Percentiles rank a stretch among this genome's conserved stretches.
These are phyloP conservation scores for Urochloa ruziziensis DNA, from an alignment of 176 grass and related monocot species.

Conservation along the genomic window DNA sequence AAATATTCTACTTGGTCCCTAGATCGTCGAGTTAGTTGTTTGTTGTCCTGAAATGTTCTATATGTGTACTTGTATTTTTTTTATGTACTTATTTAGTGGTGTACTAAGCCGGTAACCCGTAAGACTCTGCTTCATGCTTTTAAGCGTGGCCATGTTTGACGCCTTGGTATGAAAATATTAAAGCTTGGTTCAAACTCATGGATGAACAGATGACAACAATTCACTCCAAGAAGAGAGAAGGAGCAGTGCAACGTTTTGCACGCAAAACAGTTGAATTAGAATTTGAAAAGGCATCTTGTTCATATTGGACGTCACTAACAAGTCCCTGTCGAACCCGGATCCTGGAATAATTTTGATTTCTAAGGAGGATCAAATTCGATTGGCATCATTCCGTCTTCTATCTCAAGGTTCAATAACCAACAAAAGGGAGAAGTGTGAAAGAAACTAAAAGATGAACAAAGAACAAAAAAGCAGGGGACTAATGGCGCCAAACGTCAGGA, in stretches of 20 bases:
- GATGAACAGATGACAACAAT: neutral
- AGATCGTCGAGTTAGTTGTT: neutral
- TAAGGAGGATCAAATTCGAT: neutral
- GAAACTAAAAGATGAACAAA: neutral
- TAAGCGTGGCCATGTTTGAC: neutral
- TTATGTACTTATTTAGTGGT: neutral
- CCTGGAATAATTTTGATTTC: neutral
- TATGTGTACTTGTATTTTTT: neutral
- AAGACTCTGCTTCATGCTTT: neutral
- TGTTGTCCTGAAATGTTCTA: neutral
- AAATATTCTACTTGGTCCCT: neutral
- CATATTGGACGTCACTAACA: neutral
- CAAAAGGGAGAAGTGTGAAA: neutral
- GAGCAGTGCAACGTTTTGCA: neutral
- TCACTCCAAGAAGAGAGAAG: neutral
- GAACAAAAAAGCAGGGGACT: neutral
- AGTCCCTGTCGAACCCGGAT: neutral
- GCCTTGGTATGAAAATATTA: neutral
- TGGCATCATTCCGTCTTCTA: neutral
- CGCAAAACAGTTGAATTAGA: neutral
- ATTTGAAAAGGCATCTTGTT: neutral
- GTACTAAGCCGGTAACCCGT: neutral
- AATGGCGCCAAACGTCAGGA: conserved; percentile 26
- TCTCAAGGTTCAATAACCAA: neutral
- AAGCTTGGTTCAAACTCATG: neutral